A percentile compares a stretch with the other conserved stretches of the same genome.
phyloP scores from a whole-genome alignment of 2,329 filamentous ascomycete genomes.

The Pseudogymnoascus sp. region DNA sequence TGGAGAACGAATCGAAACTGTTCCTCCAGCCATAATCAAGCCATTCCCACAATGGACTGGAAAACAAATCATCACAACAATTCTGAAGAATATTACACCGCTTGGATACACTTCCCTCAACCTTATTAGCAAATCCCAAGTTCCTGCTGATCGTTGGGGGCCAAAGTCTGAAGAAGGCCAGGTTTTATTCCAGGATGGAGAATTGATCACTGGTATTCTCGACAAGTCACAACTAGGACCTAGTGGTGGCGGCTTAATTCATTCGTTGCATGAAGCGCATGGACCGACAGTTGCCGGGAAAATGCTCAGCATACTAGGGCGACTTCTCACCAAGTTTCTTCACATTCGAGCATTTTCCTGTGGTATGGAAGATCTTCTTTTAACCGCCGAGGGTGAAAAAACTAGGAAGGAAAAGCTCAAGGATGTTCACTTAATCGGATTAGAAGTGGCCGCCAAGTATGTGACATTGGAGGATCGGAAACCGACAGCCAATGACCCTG shows the following conservation, averaged over 20 bases:
- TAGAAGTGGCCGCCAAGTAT: constrained; percentile 76
- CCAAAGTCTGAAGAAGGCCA: constrained; percentile 65
- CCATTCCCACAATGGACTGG: constrained; percentile 83
- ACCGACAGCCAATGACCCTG: constrained; percentile 54
- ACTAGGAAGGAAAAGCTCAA: constrained; percentile 60
- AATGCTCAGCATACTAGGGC: constrained; percentile 79
- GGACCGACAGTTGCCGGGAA: constrained; percentile 81
- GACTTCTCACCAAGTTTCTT: constrained; percentile 79
- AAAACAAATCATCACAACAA: constrained; percentile 89
- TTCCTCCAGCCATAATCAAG: constrained; percentile 75
- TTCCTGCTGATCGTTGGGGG: constrained; percentile 74
- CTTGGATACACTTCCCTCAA: constrained; percentile 66
- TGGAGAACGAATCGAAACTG: constrained; percentile 69
- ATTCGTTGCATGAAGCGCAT: constrained; percentile 88
- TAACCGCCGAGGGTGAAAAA: constrained; percentile 72
- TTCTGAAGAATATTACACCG: constrained; percentile 86
- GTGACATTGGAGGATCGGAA: constrained; percentile 68
- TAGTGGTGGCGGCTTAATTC: constrained; percentile 76
- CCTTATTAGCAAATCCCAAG: constrained; percentile 70
- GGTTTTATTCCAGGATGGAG: constrained; percentile 78
- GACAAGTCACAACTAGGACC: constrained; percentile 95
- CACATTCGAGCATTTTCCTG: constrained; percentile 95
- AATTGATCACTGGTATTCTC: constrained; percentile 82
- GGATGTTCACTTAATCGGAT: constrained; percentile 60
- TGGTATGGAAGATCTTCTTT: constrained; percentile 88